phyloP scores from a whole-genome alignment of 2,329 filamentous ascomycete genomes.

The Aspergillus fumigatus region DNA sequence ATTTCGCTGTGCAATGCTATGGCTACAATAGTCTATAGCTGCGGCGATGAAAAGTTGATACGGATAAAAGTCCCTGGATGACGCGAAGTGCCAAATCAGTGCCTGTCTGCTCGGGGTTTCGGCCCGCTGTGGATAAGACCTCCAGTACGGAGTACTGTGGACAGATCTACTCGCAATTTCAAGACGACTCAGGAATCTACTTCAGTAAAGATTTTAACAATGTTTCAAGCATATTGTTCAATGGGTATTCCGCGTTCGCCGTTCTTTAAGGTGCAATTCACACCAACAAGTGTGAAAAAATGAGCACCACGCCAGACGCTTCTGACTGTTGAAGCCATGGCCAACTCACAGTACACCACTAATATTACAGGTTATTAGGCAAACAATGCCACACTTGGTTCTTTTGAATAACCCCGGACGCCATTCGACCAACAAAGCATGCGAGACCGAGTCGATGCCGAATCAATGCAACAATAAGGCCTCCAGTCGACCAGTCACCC shows the following conservation, averaged over 20 bases:
- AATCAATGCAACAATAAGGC: conserved; percentile 6
- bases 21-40: background rate
- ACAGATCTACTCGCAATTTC: background rate
- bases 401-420: conserved; percentile 27
- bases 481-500: background rate
- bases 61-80: background rate
- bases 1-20: background rate
- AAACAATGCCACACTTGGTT: conserved; percentile 14
- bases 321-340: background rate
- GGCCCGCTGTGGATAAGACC: background rate
- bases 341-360: conserved; percentile 13
- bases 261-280: background rate
- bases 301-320: background rate
- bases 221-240: background rate
- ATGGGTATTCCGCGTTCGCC: background rate
- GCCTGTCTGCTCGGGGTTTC: background rate
- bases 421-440: conserved; percentile 16
- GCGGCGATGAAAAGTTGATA: background rate
- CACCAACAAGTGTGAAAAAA: background rate
- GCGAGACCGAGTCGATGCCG: conserved; percentile 6
- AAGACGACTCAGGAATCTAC: background rate
- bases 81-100: background rate
- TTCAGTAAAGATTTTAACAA: background rate
- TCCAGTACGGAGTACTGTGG: no score
- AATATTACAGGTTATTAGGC: conserved; percentile 33